Percentiles rank a stretch among this genome's conserved stretches.
Conservation (phyloP, 257 asterid species). For the Solanum sejunctum region DNA sequence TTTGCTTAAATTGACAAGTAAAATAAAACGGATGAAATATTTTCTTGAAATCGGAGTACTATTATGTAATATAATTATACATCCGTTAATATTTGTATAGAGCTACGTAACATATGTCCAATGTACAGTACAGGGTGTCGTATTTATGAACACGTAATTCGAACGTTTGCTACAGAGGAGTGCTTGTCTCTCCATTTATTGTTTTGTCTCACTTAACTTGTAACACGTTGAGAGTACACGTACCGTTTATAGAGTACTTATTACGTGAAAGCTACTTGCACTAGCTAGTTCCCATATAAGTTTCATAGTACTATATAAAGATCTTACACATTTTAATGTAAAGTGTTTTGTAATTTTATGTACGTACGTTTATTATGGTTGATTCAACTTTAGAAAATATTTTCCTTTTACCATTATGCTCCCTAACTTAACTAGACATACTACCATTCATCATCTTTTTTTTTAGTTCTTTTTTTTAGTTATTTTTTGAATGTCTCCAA, state of each 20-base stretch:
- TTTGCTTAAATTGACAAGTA: not conserved
- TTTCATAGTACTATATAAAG: not conserved
- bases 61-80: not conserved
- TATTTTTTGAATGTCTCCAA: not conserved
- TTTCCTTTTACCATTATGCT: not conserved
- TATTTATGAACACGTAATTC: not conserved
- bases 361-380: not conserved
- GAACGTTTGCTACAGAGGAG: not conserved
- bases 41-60: not conserved
- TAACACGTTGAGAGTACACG: not conserved
- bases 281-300: not conserved
- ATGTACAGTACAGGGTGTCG: not conserved
- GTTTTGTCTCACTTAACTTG: not conserved
- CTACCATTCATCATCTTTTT: not conserved
- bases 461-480: fast-evolving
- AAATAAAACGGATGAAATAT: no score
- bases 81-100: not conserved
- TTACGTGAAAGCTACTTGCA: not conserved
- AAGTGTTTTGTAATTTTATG: not conserved
- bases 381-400: not conserved
- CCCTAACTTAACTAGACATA: not conserved
- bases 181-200: not conserved
- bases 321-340: not conserved
- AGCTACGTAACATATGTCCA: not conserved
- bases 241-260: not conserved